A percentile compares a stretch with the other conserved stretches of the same genome.
Evolutionary conservation across 192 early-diverging fungal genomes (phyloP).

Genomic region (Rhizophagus sp.): DNA sequence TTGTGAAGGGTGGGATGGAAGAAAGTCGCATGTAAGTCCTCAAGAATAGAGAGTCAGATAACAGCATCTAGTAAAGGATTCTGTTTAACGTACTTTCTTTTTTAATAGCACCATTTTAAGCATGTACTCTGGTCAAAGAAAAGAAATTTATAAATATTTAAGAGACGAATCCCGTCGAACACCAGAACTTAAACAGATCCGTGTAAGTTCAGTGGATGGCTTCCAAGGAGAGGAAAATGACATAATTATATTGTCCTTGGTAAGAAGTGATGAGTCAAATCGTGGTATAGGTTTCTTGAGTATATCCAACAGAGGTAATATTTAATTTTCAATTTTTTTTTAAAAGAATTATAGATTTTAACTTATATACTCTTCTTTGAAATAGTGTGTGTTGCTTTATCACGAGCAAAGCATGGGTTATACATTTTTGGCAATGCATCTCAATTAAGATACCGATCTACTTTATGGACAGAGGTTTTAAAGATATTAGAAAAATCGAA

Average conservation of each 20-base stretch:
- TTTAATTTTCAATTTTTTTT: background rate
- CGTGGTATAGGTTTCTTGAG: constrained; percentile 79
- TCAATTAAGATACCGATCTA: constrained; percentile 44
- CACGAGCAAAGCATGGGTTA: constrained; percentile 60
- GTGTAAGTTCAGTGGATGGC: constrained; percentile 92
- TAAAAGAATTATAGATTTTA: background rate
- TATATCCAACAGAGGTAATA: constrained; percentile 48
- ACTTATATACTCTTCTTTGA: background rate
- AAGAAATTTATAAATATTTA: constrained; percentile 39
- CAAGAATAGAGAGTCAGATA: background rate
- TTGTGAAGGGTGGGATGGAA: constrained; percentile 37
- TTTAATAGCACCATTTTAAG: constrained; percentile 49
- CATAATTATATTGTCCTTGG: constrained; percentile 93
- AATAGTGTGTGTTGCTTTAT: constrained; percentile 53
- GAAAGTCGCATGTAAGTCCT: constrained; percentile 32
- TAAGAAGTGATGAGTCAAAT: constrained; percentile 86
- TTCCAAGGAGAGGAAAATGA: constrained; percentile 99
- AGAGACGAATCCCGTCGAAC: constrained; percentile 20
- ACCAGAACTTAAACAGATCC: constrained; percentile 61
- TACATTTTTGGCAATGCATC: constrained; percentile 58
- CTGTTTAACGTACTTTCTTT: background rate
- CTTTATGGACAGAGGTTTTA: constrained; percentile 40
- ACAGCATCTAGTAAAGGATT: background rate
- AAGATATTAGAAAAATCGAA: background rate
- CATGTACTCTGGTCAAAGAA: constrained; percentile 57